Conservation (phyloP, 805 yeast genomes). For the Kregervanrija delftensis region DNA sequence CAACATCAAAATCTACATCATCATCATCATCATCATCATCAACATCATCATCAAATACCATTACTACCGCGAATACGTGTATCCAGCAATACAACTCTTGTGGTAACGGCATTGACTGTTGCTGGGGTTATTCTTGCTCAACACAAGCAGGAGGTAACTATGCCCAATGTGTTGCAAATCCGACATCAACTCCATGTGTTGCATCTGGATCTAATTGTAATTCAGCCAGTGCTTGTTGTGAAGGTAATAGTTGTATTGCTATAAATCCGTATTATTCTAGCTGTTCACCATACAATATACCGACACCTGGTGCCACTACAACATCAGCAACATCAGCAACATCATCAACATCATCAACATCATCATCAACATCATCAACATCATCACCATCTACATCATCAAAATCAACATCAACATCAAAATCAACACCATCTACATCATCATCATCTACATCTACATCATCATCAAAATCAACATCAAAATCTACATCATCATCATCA, state of each 20-base stretch:
- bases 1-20: conserved; percentile 1
- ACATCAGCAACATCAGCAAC: neutral
- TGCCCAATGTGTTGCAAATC: too few species aligned
- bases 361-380: neutral
- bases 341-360: neutral
- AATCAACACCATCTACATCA: neutral
- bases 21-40: neutral
- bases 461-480: neutral
- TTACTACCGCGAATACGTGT: too few species aligned
- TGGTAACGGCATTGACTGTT: neutral
- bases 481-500: conserved; percentile 1
- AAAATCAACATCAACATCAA: conserved; percentile 1
- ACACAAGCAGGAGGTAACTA: too few species aligned
- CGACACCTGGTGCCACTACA: neutral
- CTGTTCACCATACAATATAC: neutral
- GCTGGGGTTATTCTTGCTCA: neutral
- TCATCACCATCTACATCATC: conserved; percentile 1
- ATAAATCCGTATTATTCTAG: neutral
- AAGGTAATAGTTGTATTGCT: neutral
- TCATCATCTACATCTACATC: neutral
- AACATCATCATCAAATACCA: neutral
- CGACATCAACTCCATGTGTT: too few species aligned
- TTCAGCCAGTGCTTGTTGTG: neutral
- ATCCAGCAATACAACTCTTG: neutral
- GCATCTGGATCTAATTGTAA: too few species aligned